Percentiles rank a stretch among this genome's conserved stretches.
These are phyloP conservation scores for Mortierella hygrophila DNA, from an alignment of 192 early-diverging fungal species.

Conservation along the genomic window DNA sequence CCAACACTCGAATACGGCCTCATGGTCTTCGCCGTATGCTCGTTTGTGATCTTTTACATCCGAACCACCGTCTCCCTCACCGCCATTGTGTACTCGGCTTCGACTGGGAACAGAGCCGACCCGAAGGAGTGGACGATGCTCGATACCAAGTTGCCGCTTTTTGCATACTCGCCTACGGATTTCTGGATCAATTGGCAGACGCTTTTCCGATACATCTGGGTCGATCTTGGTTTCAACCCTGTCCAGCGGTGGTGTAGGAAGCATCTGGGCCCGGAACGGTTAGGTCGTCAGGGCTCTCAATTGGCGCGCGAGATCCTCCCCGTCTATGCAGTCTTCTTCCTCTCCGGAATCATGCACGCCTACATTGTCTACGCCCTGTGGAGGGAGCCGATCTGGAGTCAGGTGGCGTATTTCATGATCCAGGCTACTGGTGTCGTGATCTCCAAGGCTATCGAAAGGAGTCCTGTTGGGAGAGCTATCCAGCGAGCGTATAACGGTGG, in stretches of 20 bases:
- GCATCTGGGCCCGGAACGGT: conserved; percentile 1
- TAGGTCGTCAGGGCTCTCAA: conserved; percentile 1
- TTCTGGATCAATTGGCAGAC: conserved; percentile 51
- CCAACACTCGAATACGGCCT: conserved; percentile 6
- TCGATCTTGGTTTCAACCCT: conserved; percentile 43
- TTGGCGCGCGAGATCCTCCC: conserved; percentile 7
- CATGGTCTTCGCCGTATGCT: conserved; percentile 8
- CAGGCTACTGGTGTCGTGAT: conserved; percentile 34
- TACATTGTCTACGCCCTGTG: conserved; percentile 33
- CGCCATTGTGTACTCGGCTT: conserved; percentile 9
- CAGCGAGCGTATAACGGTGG: conserved; percentile 11
- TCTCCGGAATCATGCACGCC: conserved; percentile 33
- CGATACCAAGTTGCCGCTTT: conserved; percentile 19
- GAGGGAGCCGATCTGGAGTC: conserved; percentile 39
- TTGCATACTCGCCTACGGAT: conserved; percentile 31
- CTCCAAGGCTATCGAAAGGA: conserved; percentile 23
- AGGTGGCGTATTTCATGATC: conserved; percentile 31
- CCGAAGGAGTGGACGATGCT: conserved; percentile 37
- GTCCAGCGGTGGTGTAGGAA: conserved; percentile 12
- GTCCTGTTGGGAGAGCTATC: neutral
- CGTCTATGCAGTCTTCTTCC: conserved; percentile 26
- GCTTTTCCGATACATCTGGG: conserved; percentile 45
- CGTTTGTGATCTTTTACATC: conserved; percentile 17
- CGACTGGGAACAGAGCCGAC: neutral
- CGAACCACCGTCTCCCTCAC: conserved; percentile 4